phyloP scores from a whole-genome alignment of 352 stramenopile genomes.

The Globisporangium nunn region DNA sequence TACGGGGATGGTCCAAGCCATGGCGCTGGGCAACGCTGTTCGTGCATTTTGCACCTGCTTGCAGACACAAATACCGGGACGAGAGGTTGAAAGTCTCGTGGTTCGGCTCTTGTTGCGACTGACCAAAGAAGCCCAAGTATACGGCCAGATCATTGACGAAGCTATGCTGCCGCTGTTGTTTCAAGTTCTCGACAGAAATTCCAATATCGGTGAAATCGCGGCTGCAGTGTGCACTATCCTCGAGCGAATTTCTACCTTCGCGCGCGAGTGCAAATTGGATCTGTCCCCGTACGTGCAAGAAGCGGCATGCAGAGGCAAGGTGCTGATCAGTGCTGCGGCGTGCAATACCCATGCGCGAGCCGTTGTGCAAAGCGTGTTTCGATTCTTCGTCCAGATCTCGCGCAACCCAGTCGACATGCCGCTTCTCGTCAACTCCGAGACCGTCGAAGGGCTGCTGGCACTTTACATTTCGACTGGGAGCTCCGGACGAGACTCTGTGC shows the following conservation, averaged over 20 bases:
- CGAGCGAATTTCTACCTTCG: constrained; percentile 60
- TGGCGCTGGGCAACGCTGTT: constrained; percentile 34
- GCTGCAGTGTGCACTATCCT: constrained; percentile 52
- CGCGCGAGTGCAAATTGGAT: constrained; percentile 44
- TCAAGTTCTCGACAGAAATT: constrained; percentile 45
- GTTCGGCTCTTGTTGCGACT: constrained; percentile 32
- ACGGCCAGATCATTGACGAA: constrained; percentile 53
- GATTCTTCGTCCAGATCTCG: constrained; percentile 47
- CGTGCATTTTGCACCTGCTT: constrained; percentile 31
- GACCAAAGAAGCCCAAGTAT: constrained; percentile 28
- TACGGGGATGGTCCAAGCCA: constrained; percentile 29
- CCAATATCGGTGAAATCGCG: constrained; percentile 39
- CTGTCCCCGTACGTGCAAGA: constrained; percentile 36
- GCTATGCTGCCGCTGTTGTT: constrained; percentile 45
- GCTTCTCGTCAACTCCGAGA: constrained; percentile 38
- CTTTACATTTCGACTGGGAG: constrained; percentile 40
- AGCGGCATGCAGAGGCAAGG: constrained; percentile 23
- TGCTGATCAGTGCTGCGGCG: constrained; percentile 33
- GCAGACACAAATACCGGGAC: constrained; percentile 8
- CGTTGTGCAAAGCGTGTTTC: constrained; percentile 36
- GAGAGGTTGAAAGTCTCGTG: constrained; percentile 25
- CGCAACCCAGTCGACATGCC: constrained; percentile 44
- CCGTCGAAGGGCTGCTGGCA: constrained; percentile 52
- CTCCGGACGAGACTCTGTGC: constrained; percentile 17
- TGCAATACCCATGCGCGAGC: constrained; percentile 22